Base-by-base conservation (phyloP, 2,329 filamentous ascomycete species). In the Trichoderma asperellum region DNA sequence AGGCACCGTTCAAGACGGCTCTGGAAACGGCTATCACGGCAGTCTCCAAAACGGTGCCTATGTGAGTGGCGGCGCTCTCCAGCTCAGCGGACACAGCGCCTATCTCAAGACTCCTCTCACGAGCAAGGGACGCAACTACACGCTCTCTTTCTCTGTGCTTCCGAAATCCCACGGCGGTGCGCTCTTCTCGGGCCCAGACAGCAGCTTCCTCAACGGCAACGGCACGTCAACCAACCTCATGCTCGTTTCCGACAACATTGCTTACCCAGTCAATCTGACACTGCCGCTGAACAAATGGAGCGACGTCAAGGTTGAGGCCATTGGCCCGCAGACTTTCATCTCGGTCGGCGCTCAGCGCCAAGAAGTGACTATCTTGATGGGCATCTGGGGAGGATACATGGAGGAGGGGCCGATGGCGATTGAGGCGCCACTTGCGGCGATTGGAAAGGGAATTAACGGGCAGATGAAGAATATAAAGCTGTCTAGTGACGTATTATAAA, bases 121-220 rank as follows among this genome's bases (percentile, higher is more conserved):
- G 0, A 85, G 83, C 58, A 89, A 89, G 73, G 87, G 87, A 3
- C 80, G 85, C 69, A 80, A 87, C 73, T 88, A 88, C 75, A 87
- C 83, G 0, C 79, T 89, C 1, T 79, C 82, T 0, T 80, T 88
- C 16, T 77, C 79, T 0, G 73, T 85, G 1, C 75, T 72, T 11
- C 71, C 71, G 2, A 59, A 60, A 14, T 55, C 47, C n/a, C n/a
- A 40, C 11, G 66, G 68, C n/a, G 71, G 71, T 6, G 57, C 43
- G 34, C 70, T 72, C 21, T 71, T 72, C 32, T 69, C 68, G 1
- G 63, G 70, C 14, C 71, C 69, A 4, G 66, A 71, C 32, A 70
- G 66, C 27, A 70, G 56, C 34, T 65, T 72, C 1, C 56, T 70
- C 27, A 67, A 67, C 21, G 70, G 63, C 35, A 68, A 71, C 18